Evolutionary conservation across 768 basidiomycete genomes (phyloP).

Genomic region (Solioccasus polychromus): DNA sequence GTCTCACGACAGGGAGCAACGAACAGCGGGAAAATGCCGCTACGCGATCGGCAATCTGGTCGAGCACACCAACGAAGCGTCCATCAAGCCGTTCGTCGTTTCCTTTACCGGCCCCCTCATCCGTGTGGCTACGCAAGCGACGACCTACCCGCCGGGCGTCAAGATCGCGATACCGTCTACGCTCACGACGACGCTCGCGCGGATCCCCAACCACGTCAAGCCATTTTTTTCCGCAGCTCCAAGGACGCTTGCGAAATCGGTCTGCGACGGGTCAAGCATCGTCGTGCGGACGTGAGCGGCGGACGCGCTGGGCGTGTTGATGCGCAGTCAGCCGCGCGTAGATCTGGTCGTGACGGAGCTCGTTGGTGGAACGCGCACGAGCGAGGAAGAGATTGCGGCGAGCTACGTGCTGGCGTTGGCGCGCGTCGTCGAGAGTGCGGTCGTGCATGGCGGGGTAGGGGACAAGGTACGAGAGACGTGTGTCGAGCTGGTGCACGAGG

Average conservation of each 20-base stretch:
- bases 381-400: slow-evolving; percentile 67
- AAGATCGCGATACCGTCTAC: slow-evolving; percentile 89
- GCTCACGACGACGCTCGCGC: slow-evolving; percentile 78
- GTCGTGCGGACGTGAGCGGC: slow-evolving; percentile 82
- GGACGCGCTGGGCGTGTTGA: slow-evolving; percentile 81
- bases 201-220: slow-evolving; percentile 86
- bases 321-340: slow-evolving; percentile 86
- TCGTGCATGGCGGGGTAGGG: slow-evolving; percentile 63
- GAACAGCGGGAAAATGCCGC: slow-evolving; percentile 95
- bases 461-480: slow-evolving; percentile 71
- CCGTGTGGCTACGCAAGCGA: slow-evolving; percentile 87
- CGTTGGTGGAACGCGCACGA: slow-evolving; percentile 55
- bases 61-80: slow-evolving; percentile 74
- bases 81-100: slow-evolving; percentile 94
- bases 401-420: slow-evolving; percentile 78
- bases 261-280: slow-evolving; percentile 73
- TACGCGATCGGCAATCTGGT: slow-evolving; percentile 95
- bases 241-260: slow-evolving; percentile 94
- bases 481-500: slow-evolving; percentile 72
- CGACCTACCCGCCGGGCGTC: slow-evolving; percentile 87
- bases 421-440: slow-evolving; percentile 64
- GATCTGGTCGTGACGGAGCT: slow-evolving; percentile 95
- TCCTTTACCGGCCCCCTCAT: slow-evolving; percentile 95
- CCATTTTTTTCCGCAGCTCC: slow-evolving; percentile 99
- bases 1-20: slow-evolving; percentile 91